phyloP scores from a whole-genome alignment of 2,329 filamentous ascomycete species.

The Epichloe sylvatica region DNA sequence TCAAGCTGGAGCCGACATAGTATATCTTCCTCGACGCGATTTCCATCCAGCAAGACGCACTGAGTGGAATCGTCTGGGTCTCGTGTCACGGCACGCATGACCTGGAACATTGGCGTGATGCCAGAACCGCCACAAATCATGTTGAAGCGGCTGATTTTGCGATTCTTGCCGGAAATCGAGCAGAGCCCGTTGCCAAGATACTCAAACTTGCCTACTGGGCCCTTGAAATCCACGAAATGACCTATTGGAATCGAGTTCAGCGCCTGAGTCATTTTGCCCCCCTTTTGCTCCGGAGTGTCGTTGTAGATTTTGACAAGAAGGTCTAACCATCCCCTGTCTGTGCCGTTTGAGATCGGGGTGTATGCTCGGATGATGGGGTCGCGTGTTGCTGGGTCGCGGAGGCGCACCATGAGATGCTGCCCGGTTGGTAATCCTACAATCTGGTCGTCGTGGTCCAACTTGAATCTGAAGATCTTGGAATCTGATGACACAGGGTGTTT shows the following conservation, averaged over 20 bases:
- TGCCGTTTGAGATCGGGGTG: conserved; percentile 60
- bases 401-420: conserved; percentile 74
- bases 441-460: conserved; percentile 58
- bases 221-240: conserved; percentile 70
- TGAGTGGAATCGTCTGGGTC: conserved; percentile 48
- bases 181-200: conserved; percentile 58
- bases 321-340: conserved; percentile 49
- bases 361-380: conserved; percentile 75
- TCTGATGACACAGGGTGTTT: conserved; percentile 64
- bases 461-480: conserved; percentile 69
- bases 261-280: conserved; percentile 71
- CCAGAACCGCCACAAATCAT: conserved; percentile 88
- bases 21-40: conserved; percentile 67
- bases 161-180: conserved; percentile 39
- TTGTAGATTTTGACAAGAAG: conserved; percentile 76
- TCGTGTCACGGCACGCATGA: conserved; percentile 58
- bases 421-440: conserved; percentile 64
- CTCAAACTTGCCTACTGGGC: conserved; percentile 73
- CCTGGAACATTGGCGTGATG: conserved; percentile 82
- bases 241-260: conserved; percentile 61
- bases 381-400: conserved; percentile 54
- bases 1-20: conserved; percentile 64
- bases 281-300: conserved; percentile 38
- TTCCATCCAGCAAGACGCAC: conserved; percentile 67
- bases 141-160: conserved; percentile 52